These are phyloP conservation scores for Stylonectria norvegica DNA, from an alignment of 2,329 filamentous ascomycete genomes.

Conservation along the genomic window DNA sequence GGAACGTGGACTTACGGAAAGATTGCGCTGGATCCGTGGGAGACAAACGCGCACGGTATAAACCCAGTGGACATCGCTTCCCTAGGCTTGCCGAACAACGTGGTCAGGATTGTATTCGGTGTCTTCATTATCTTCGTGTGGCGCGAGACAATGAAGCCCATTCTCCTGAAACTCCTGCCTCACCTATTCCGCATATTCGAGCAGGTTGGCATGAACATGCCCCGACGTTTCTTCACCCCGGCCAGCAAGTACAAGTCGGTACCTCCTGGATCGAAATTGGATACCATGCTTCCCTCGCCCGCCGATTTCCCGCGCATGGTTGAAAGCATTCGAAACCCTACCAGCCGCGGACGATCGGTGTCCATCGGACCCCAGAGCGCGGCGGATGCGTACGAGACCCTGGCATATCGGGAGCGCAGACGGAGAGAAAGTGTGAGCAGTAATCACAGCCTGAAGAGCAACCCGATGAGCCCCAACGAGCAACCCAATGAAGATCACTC, in stretches of 20 bases:
- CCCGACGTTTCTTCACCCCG: constrained; percentile 84
- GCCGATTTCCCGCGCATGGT: constrained; percentile 81
- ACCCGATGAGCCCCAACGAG: constrained; percentile 42
- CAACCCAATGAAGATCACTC: constrained; percentile 40
- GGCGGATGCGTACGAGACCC: constrained; percentile 91
- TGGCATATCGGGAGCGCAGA: constrained; percentile 77
- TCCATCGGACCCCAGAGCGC: constrained; percentile 93
- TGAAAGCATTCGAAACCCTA: constrained; percentile 74
- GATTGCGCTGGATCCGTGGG: constrained; percentile 45
- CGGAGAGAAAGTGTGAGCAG: constrained; percentile 54
- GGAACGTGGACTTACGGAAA: constrained; percentile 79
- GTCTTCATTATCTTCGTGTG: constrained; percentile 83
- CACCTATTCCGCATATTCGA: constrained; percentile 86
- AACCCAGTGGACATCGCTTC: constrained; percentile 63
- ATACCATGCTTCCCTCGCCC: constrained; percentile 88
- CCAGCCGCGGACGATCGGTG: constrained; percentile 68
- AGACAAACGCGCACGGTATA: constrained; percentile 41
- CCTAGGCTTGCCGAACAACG: constrained; percentile 62
- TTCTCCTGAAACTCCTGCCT: constrained; percentile 72
- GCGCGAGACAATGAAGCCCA: constrained; percentile 85
- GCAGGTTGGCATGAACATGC: constrained; percentile 72
- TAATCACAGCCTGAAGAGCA: constrained; percentile 46
- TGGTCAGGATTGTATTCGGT: constrained; percentile 70
- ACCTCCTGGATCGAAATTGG: constrained; percentile 61
- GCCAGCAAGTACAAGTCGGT: constrained; percentile 89